phyloP scores from a whole-genome alignment of 169 alveolate genomes.

The Eimeria tenella region DNA sequence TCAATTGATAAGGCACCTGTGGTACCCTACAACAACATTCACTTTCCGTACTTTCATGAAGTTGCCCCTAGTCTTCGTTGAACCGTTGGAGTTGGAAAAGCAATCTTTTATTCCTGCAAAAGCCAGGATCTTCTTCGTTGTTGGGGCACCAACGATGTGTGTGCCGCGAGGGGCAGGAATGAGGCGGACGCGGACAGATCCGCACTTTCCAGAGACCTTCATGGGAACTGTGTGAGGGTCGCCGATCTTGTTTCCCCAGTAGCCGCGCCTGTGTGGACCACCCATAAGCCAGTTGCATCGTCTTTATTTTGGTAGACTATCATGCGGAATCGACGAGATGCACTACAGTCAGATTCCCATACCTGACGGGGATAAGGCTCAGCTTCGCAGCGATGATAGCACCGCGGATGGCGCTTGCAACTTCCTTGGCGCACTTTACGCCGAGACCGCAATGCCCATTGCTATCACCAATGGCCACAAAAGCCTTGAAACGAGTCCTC shows the following conservation, averaged over 20 bases:
- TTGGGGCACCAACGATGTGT: constrained; percentile 99
- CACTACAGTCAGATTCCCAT: not conserved
- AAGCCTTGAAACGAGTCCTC: constrained; percentile 99
- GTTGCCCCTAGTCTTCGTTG: constrained; percentile 99
- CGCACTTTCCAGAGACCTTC: constrained; percentile 99
- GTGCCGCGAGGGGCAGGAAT: constrained; percentile 99
- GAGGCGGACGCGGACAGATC: constrained; percentile 99
- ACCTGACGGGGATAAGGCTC: constrained; percentile 98
- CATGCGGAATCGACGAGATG: not conserved
- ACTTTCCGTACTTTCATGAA: constrained; percentile 91
- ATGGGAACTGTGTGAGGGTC: constrained; percentile 99
- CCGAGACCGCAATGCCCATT: constrained; percentile 87
- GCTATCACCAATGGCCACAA: constrained; percentile 98
- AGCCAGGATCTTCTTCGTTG: constrained; percentile 97
- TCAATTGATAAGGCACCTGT: not conserved
- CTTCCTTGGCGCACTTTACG: constrained; percentile 99
- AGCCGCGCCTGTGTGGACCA: constrained; percentile 95
- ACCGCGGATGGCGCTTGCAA: constrained; percentile 99
- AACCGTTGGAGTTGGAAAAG: constrained; percentile 98
- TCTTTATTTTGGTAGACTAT: not conserved
- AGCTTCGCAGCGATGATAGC: constrained; percentile 99
- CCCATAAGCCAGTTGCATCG: not conserved
- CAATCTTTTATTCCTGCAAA: constrained; percentile 99
- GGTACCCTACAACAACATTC: not conserved
- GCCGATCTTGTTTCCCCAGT: constrained; percentile 99